Base-by-base conservation (phyloP, 441 rosid genomes). In the Arabidopsis lyrata region DNA sequence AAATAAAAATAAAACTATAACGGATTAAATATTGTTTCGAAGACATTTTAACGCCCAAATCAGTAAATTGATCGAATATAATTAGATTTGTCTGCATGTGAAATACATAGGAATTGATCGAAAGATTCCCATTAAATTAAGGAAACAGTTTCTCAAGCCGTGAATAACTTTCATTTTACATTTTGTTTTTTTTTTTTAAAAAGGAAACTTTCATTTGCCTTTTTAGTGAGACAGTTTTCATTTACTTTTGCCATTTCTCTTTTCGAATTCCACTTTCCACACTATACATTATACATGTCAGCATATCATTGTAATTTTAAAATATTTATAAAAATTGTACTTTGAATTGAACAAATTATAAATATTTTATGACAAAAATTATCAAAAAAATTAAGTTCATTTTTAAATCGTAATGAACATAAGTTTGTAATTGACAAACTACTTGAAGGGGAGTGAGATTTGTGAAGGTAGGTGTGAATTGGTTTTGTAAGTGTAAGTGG, bases 401-500 rank as follows among this genome's bases (percentile, higher is more conserved):
- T 27, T 53, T 4, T 53, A 35, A 47, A 44, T 61, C 48, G 18
- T 14, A 27, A 13, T 53, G 4, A 3, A 29, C 31, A 29, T 4
- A 53, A 24, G 34, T 50, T 47, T 5, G 22, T 18, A 31, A 47
- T 9, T 47, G 5, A 12, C 12, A 45, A 31, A 64, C n/a, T 31
- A 64, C 3, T 12, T 48, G 0, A 13, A 13, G 31, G 57, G 55
- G 69, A 47, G 12, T 16, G 69, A 65, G 32, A 65, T 34, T 32
- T 49, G 70, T 45, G 52, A 50, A 38, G 44, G 62, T 72, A 31
- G 63, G 63, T 63, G 10, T 29, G 74, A 8, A 61, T 27, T 50
- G 50, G 42, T 29, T 29, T 61, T 61, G 44, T 16, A 29, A 71
- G 54, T 14, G 36, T 41, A 63, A 62, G 76, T 72, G 48, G 56